Evolutionary conservation across 257 asterid genomes (phyloP).

Genomic region (Gentiana dahurica): DNA sequence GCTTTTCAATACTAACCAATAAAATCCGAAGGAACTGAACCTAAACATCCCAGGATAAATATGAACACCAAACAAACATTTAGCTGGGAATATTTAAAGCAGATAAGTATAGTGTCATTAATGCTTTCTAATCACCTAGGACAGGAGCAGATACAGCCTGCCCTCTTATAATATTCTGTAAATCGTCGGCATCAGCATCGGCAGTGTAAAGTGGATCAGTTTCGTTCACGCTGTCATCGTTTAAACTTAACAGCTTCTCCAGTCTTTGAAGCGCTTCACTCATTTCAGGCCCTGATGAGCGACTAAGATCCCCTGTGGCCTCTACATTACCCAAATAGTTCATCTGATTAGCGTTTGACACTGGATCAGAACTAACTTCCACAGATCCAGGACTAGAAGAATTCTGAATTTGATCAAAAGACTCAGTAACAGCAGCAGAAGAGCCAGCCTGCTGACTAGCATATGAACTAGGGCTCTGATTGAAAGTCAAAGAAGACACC

Average conservation of each 20-base stretch:
- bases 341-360: constrained; percentile 14
- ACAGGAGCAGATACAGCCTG: constrained; percentile 33
- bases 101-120: background rate
- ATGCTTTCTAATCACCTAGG: constrained; percentile 29
- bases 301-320: constrained; percentile 32
- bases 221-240: constrained; percentile 43
- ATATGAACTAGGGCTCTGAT: constrained; percentile 43
- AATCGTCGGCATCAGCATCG: constrained; percentile 37
- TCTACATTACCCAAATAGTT: constrained; percentile 18
- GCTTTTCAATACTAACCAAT: no score
- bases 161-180: constrained; percentile 27
- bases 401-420: constrained; percentile 35
- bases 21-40: no score
- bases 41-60: no score
- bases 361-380: constrained; percentile 51
- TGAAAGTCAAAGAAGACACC: constrained; percentile 27
- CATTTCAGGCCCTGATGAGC: constrained; percentile 43
- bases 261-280: constrained; percentile 52
- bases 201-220: constrained; percentile 22
- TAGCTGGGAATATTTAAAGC: background rate
- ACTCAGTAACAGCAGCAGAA: constrained; percentile 37
- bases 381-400: constrained; percentile 52
- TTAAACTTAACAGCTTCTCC: constrained; percentile 70
- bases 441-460: constrained; percentile 42
- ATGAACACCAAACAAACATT: background rate